phyloP scores from a whole-genome alignment of 257 asterid species.

The Datura wrightii region DNA sequence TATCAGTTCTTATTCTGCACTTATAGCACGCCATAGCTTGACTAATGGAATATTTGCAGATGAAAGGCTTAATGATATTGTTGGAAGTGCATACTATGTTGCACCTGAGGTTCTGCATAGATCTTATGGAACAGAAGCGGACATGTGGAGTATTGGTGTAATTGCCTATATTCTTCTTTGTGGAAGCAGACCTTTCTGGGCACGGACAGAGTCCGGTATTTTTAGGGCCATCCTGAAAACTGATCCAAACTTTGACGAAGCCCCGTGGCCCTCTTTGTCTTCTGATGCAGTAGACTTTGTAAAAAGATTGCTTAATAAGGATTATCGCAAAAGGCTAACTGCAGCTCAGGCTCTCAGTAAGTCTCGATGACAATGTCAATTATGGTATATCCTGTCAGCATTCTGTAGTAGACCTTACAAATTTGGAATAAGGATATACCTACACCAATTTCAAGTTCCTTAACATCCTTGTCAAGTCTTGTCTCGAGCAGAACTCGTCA shows the following conservation, averaged over 20 bases:
- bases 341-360: constrained; percentile 92
- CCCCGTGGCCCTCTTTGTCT: constrained; percentile 86
- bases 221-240: constrained; percentile 71
- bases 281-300: constrained; percentile 85
- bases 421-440: constrained; percentile 2
- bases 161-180: constrained; percentile 88
- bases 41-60: constrained; percentile 48
- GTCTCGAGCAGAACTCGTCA: not conserved
- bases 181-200: constrained; percentile 88
- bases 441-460: not conserved
- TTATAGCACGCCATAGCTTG: constrained; percentile 33
- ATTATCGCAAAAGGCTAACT: constrained; percentile 84
- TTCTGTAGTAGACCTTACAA: not conserved
- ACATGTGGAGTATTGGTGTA: constrained; percentile 98
- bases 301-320: constrained; percentile 80
- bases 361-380: constrained; percentile 36
- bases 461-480: not conserved
- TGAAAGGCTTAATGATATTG: constrained; percentile 89
- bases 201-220: constrained; percentile 79
- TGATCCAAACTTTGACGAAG: constrained; percentile 80
- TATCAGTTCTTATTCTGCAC: not conserved
- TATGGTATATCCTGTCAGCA: not conserved
- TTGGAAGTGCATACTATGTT: constrained; percentile 88
- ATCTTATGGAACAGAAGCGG: constrained; percentile 93
- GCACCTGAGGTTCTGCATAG: constrained; percentile 87